Percentiles rank a stretch among this genome's conserved stretches.
Conservation (phyloP, 2,329 filamentous ascomycete species). For the Zasmidium citrigriseum region DNA sequence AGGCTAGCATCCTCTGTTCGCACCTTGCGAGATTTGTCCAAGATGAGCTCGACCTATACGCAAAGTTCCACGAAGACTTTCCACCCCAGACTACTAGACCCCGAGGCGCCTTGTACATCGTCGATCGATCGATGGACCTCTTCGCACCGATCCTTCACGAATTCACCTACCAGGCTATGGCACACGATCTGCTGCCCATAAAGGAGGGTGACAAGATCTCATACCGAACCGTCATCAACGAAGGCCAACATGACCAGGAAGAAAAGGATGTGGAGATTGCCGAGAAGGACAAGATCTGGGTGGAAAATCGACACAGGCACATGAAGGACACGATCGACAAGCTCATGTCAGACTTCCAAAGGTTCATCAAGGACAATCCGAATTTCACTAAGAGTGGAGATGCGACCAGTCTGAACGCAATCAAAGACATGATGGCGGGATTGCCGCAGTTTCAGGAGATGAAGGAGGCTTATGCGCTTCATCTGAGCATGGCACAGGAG, state of each 20-base stretch:
- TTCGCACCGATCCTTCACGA: slow-evolving; percentile 88
- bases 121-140: slow-evolving; percentile 90
- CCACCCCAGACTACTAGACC: slow-evolving; percentile 78
- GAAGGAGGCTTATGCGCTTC: slow-evolving; percentile 91
- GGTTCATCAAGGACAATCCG: slow-evolving; percentile 86
- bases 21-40: slow-evolving; percentile 91
- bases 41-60: slow-evolving; percentile 86
- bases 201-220: slow-evolving; percentile 85
- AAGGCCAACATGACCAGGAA: slow-evolving; percentile 68
- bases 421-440: slow-evolving; percentile 95
- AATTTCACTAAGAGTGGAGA: slow-evolving; percentile 79
- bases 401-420: slow-evolving; percentile 78
- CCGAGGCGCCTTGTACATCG: slow-evolving; percentile 79
- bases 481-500: slow-evolving; percentile 94
- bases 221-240: slow-evolving; percentile 77
- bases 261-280: slow-evolving; percentile 88
- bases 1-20: slow-evolving; percentile 82
- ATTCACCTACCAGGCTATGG: slow-evolving; percentile 99
- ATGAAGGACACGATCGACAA: slow-evolving; percentile 98
- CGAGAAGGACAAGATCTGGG: slow-evolving; percentile 93
- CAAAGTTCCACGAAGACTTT: slow-evolving; percentile 79
- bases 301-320: slow-evolving; percentile 88
- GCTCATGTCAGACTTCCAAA: slow-evolving; percentile 87
- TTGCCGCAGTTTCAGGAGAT: slow-evolving; percentile 92
- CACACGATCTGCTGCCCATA: slow-evolving; percentile 86